phyloP scores from a whole-genome alignment of 768 basidiomycete genomes.

The Boletus rex-veris region DNA sequence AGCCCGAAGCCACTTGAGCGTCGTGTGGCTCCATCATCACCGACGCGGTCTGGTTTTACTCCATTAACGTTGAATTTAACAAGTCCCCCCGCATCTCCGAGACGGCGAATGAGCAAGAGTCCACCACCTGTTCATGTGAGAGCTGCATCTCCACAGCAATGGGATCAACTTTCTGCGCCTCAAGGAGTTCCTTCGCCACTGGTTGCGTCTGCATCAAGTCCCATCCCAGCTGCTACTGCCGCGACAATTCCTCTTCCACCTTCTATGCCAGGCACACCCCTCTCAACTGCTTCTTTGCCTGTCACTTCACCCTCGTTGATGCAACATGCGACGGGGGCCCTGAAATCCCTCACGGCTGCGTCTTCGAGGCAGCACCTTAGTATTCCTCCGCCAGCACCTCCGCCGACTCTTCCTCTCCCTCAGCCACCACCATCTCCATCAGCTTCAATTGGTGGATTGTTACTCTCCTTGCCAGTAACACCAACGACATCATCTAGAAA shows the following conservation, averaged over 20 bases:
- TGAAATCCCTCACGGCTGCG: conserved; percentile 6
- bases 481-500: conserved; percentile 8
- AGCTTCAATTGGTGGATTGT: background rate
- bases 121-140: conserved; percentile 21
- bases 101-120: conserved; percentile 25
- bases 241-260: conserved; percentile 13
- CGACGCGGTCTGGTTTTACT: conserved; percentile 27
- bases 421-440: conserved; percentile 23
- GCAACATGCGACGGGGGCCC: background rate
- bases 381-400: conserved; percentile 31
- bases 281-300: conserved; percentile 15
- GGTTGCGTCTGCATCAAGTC: conserved; percentile 5
- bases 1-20: conserved; percentile 29
- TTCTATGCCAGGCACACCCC: conserved; percentile 19
- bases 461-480: background rate
- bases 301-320: background rate
- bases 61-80: conserved; percentile 26
- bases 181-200: conserved; percentile 12
- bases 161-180: conserved; percentile 1
- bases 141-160: conserved; percentile 8
- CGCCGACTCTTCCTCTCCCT: conserved; percentile 30
- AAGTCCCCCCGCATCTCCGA: conserved; percentile 18
- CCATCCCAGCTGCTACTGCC: conserved; percentile 2
- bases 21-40: conserved; percentile 22
- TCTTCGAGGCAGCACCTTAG: conserved; percentile 28